phyloP scores from a whole-genome alignment of 75 land plant genomes.

The Isoetes taiwanensis region DNA sequence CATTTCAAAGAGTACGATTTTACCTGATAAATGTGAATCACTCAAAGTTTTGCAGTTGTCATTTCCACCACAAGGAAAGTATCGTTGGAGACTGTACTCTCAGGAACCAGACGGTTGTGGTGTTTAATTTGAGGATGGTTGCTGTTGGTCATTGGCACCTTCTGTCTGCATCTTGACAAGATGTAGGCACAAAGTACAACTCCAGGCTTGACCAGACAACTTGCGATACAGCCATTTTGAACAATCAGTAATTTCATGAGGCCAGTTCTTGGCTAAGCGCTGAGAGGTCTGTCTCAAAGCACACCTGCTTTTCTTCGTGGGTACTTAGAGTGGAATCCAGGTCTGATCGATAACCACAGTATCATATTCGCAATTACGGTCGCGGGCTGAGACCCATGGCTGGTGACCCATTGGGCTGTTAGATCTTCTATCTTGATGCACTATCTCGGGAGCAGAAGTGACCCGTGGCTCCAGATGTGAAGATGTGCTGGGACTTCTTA shows the following conservation, averaged over 20 bases:
- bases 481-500: slow-evolving; percentile 66
- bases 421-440: slow-evolving; percentile 67
- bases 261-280: slow-evolving; percentile 85
- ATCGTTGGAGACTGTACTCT: too few species aligned
- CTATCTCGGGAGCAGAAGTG: slow-evolving; percentile 56
- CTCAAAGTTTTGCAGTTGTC: too few species aligned
- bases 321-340: too few species aligned
- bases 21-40: too few species aligned
- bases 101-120: too few species aligned
- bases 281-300: slow-evolving; percentile 41
- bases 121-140: too few species aligned
- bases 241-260: slow-evolving; percentile 73
- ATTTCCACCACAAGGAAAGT: too few species aligned
- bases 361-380: slow-evolving; percentile 26
- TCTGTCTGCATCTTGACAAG: slow-evolving; percentile 64
- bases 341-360: background rate
- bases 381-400: slow-evolving; percentile 90
- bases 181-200: slow-evolving; percentile 78
- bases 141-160: slow-evolving; percentile 52
- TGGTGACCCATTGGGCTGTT: slow-evolving; percentile 70
- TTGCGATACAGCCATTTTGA: slow-evolving; percentile 74
- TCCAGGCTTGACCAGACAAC: slow-evolving; percentile 66
- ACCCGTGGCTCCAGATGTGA: slow-evolving; percentile 63
- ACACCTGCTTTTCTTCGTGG: too few species aligned
- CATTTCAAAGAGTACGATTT: too few species aligned